Base-by-base conservation (phyloP, 345 rosid species). In the Dipteronia dyeriana region DNA sequence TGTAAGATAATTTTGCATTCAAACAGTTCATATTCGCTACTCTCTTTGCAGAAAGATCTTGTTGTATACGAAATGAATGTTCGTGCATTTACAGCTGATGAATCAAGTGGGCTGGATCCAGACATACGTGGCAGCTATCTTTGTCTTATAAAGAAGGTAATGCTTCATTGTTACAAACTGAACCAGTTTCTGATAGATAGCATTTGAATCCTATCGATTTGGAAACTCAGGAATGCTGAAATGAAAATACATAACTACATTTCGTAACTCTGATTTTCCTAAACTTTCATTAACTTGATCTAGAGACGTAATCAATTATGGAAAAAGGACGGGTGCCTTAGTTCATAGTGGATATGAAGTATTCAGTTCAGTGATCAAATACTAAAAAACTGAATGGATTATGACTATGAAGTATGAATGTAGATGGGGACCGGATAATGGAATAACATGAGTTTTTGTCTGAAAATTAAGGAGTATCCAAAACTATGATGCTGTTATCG, bases 21-120 rank as follows among this genome's bases (percentile, higher is more conserved):
- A 79, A 60, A 31, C 11, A 73, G 53, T 73, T 57, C 54, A 64
- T 65, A 43, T 66, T n/a, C 75, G 17, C 41, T 72, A 10, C 41
- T 81, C 45, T 73, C 70, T 79, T 84, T 87, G 84, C 94, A 92
- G 99, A 87, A 87, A 82, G 98, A 95, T 84, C 98, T 95, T 84
- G 91, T 92, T 79, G 81, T 93, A 76, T 95, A 95, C 85, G 99
- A 95, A 87, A 95, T 90, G 94, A 95, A 90, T 84, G 94, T 95
- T 53, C 97, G 99, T 73, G 98, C 98, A 87, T 93, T 92, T 86
- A 93, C 98, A 74, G 89, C 84, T 82, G 97, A 93, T 76, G 86
- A 93, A 78, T 91, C 98, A 79, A 95, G 97, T 79, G 90, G 91
- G 49, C 79, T 91, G 83, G 94, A 90, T 87, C 82, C 90, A 79